A percentile compares a stretch with the other conserved stretches of the same genome.
Conservation (phyloP, 2,329 filamentous ascomycete genomes). For the Penicillium sp. region DNA sequence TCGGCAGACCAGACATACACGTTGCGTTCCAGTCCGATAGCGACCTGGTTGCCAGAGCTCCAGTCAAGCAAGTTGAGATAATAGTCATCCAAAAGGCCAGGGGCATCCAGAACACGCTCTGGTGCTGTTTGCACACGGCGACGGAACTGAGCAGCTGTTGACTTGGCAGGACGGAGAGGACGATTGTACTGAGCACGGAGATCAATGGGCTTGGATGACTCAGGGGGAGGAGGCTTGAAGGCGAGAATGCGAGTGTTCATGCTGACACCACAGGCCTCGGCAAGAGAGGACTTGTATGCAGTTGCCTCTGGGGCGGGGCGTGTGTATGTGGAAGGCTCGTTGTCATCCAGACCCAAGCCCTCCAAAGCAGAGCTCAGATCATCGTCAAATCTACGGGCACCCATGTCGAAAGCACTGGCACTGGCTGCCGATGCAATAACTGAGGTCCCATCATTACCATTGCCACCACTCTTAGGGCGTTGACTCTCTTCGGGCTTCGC, state of each 20-base stretch:
- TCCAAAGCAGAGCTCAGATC: constrained; percentile 80
- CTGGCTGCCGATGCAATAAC: constrained; percentile 74
- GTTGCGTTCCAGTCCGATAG: constrained; percentile 92
- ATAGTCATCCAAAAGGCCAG: constrained; percentile 95
- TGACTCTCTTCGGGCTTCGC: constrained; percentile 81
- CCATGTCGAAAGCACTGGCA: constrained; percentile 64
- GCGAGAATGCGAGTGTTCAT: constrained; percentile 94
- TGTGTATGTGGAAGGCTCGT: constrained; percentile 66
- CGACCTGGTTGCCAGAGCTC: constrained; percentile 97
- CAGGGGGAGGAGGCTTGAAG: constrained; percentile 97
- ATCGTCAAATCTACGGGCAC: constrained; percentile 64
- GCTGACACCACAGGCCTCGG: constrained; percentile 87
- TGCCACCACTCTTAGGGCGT: constrained; percentile 69
- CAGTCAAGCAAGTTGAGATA: constrained; percentile 98
- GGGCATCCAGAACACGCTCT: constrained; percentile 93
- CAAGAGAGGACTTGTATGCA: constrained; percentile 89
- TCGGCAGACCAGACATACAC: constrained; percentile 99
- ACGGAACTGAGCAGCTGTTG: constrained; percentile 79
- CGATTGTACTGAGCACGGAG: constrained; percentile 97
- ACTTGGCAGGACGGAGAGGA: constrained; percentile 75
- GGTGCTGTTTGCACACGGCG: constrained; percentile 92
- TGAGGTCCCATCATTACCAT: constrained; percentile 68
- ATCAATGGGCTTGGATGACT: constrained; percentile 97
- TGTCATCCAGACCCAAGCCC: constrained; percentile 73
- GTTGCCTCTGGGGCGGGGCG: constrained; percentile 84